Base-by-base conservation (phyloP, 2,329 filamentous ascomycete genomes). In the Colletotrichum gloeosporioides region DNA sequence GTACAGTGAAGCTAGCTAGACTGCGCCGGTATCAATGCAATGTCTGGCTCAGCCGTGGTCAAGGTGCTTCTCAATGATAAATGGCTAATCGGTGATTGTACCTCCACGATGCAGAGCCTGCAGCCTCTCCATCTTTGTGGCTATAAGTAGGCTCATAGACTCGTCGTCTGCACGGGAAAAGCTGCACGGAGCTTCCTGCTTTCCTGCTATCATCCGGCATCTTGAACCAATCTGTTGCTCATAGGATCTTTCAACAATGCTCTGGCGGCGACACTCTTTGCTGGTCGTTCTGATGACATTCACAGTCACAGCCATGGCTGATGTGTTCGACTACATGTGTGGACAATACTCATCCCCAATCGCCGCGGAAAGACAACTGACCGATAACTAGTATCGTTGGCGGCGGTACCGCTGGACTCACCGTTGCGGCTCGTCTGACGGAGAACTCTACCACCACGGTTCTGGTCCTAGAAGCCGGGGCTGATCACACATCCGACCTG, bases 331-430 rank as follows among this genome's bases (percentile, higher is more conserved):
- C 32, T 73, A 73, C 59, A 73, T 76, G 64, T 76, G 25, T n/a
- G 71, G 10, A 39, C 3, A 8, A 29, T 22, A n/a, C 15, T 9
- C 1, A 36, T 8, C 18, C 34, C 7, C 12, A 18, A 6, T 22
- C 18, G 18, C 15, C 29, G 12, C 15, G 5, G n/a, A 34, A 2
- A 10, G 8, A 12, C 1, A 2, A 22, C 15, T 32, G 4, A 29
- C 2, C 15, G n/a, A 27, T 53, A 81, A 83, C 76, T 82, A 78
- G 91, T 53, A 80, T 92, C 72, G 81, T 91, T 27, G 90, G 90
- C 36, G 90, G 90, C 44, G 90, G 90, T 8, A 90, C 89, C 8
- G 88, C 89, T 16, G 90, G 90, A 18, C 83, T 91, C n/a, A 86
- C 85, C 2, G 82, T 91, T 9, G 88, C 88, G 12, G 82, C 87